These are phyloP conservation scores for Neurospora cerealis DNA, from an alignment of 495 filamentous ascomycete genomes.

Conservation along the genomic window DNA sequence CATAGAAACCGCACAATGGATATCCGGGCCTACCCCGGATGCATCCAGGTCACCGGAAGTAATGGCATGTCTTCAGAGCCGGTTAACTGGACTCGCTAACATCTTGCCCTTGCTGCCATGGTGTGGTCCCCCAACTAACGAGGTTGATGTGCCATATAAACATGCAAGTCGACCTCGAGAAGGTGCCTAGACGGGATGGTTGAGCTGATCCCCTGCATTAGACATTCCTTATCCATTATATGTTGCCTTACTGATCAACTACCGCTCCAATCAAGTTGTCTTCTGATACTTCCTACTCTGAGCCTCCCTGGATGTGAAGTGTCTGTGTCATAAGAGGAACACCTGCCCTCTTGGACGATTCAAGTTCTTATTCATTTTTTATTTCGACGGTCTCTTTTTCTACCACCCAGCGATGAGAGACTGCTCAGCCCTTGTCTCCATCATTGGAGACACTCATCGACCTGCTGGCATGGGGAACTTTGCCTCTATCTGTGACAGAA, in stretches of 20 bases:
- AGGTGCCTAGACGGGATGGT: too few relatives aligned
- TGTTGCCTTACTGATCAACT: not conserved
- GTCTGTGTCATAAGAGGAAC: not conserved
- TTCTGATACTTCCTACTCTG: not conserved
- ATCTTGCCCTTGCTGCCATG: too few relatives aligned
- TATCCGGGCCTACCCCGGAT: too few relatives aligned
- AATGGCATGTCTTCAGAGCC: too few relatives aligned
- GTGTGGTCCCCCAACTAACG: too few relatives aligned
- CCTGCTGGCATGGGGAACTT: not conserved
- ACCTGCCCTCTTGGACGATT: not conserved
- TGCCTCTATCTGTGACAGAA: not conserved
- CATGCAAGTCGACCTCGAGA: too few relatives aligned
- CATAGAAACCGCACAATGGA: too few relatives aligned
- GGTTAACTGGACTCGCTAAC: too few relatives aligned
- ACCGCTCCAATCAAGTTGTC: not conserved
- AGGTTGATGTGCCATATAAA: too few relatives aligned
- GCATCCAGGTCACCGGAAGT: too few relatives aligned
- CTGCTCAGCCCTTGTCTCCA: not conserved
- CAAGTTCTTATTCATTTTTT: not conserved
- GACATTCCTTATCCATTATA: not conserved
- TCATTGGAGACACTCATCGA: not conserved
- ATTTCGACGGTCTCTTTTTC: not conserved
- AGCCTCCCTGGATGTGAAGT: not conserved
- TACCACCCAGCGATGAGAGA: not conserved
- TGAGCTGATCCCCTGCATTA: too few relatives aligned